phyloP scores from a whole-genome alignment of 2,329 filamentous ascomycete genomes.

The Trichophyton mentagrophytes region DNA sequence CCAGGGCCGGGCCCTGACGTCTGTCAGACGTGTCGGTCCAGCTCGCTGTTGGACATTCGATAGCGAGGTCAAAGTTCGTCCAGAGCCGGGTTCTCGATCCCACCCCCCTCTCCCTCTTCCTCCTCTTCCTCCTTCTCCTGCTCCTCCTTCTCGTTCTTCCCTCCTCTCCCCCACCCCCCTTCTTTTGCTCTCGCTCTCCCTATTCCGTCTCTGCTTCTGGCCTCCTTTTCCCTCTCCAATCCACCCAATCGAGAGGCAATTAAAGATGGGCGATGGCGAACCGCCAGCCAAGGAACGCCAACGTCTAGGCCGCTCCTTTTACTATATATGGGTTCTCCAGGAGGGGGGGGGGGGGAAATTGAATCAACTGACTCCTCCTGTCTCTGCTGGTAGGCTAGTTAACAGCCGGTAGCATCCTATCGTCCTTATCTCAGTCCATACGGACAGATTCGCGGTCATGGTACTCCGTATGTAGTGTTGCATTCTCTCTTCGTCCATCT shows the following conservation, averaged over 20 bases:
- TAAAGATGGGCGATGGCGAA: not conserved
- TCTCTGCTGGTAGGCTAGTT: not conserved
- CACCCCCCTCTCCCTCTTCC: not conserved
- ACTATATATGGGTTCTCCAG: not conserved
- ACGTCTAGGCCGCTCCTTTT: not conserved
- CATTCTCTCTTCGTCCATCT: not conserved
- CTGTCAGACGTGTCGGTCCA: not conserved
- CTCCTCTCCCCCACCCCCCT: too few species aligned
- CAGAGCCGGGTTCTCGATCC: too few species aligned
- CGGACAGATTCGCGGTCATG: not conserved
- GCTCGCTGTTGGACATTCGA: not conserved
- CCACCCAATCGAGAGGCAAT: not conserved
- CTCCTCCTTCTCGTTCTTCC: too few species aligned
- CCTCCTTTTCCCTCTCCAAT: not conserved
- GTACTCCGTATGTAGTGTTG: not conserved
- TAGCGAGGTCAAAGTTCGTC: too few species aligned
- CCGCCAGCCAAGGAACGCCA: not conserved
- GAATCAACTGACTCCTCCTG: not conserved
- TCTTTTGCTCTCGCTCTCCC: not conserved
- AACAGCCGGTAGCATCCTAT: not conserved
- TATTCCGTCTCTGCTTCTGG: not conserved
- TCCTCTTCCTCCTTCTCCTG: not conserved
- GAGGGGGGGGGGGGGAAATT: not conserved
- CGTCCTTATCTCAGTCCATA: not conserved
- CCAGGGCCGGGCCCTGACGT: not conserved